Conservation (phyloP, 2,329 filamentous ascomycete species). For the Leptographium lundbergii region DNA sequence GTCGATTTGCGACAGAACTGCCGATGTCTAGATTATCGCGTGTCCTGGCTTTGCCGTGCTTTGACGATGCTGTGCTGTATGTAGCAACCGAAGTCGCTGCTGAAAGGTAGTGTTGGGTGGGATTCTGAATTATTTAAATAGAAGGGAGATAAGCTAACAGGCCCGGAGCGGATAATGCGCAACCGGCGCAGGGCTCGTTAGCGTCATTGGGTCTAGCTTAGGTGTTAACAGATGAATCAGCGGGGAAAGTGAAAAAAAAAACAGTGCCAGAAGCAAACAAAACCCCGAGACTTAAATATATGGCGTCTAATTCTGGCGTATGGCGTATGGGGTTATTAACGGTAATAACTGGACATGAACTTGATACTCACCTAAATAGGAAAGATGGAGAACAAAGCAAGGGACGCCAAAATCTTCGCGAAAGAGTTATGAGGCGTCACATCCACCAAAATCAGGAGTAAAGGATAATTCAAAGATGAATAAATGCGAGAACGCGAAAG, state of each 20-base stretch:
- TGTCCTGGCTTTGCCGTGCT: neutral
- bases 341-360: too few relatives aligned
- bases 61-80: neutral
- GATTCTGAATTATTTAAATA: neutral
- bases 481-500: too few relatives aligned
- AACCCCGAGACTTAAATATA: too few relatives aligned
- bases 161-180: conserved; percentile 1
- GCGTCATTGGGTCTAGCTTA: neutral
- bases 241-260: neutral
- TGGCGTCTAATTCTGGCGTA: too few relatives aligned
- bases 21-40: neutral
- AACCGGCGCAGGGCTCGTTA: neutral
- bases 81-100: neutral
- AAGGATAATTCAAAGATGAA: too few relatives aligned
- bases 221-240: neutral
- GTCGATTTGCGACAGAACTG: neutral
- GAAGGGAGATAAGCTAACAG: neutral
- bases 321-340: too few relatives aligned
- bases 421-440: too few relatives aligned
- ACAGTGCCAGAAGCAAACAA: too few relatives aligned
- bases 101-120: neutral
- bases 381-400: too few relatives aligned
- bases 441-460: too few relatives aligned
- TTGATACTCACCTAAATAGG: too few relatives aligned
- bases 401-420: too few relatives aligned